A percentile compares a stretch with the other conserved stretches of the same genome.
phyloP scores from a whole-genome alignment of 345 rosid species.

The Adansonia digitata region DNA sequence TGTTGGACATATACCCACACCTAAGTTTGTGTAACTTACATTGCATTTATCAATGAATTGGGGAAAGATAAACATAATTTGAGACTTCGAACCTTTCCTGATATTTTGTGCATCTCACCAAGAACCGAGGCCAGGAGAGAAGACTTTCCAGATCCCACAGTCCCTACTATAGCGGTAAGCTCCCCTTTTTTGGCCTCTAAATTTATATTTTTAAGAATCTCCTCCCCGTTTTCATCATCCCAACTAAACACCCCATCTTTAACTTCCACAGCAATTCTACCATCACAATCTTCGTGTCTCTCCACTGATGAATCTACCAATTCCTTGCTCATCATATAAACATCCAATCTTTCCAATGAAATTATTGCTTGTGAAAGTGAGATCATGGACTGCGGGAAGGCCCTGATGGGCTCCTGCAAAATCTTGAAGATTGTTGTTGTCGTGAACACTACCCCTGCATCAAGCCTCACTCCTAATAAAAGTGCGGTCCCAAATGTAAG shows the following conservation, averaged over 20 bases:
- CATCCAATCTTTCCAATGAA: conserved; percentile 73
- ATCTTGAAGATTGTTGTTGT: conserved; percentile 80
- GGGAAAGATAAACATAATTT: background rate
- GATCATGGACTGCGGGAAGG: conserved; percentile 90
- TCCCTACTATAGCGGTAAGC: conserved; percentile 84
- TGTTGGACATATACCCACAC: no score
- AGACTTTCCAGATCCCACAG: conserved; percentile 91
- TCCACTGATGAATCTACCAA: conserved; percentile 54
- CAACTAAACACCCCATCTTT: conserved; percentile 71
- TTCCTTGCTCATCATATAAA: conserved; percentile 77
- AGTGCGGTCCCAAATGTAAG: conserved; percentile 74
- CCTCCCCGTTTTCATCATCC: conserved; percentile 64
- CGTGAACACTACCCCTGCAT: conserved; percentile 88
- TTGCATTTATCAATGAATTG: background rate
- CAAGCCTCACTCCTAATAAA: conserved; percentile 58
- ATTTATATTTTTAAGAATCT: conserved; percentile 53
- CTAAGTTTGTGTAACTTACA: no score
- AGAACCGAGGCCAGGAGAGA: conserved; percentile 83
- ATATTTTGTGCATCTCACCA: conserved; percentile 89
- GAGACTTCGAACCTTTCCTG: conserved; percentile 54
- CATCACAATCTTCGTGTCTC: conserved; percentile 50
- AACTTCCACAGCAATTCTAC: conserved; percentile 56
- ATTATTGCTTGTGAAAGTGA: conserved; percentile 90
- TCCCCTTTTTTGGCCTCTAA: conserved; percentile 67
- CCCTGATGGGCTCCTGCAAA: conserved; percentile 87